Base-by-base conservation (phyloP, 495 filamentous ascomycete genomes). In the Penicillium malachiteum region DNA sequence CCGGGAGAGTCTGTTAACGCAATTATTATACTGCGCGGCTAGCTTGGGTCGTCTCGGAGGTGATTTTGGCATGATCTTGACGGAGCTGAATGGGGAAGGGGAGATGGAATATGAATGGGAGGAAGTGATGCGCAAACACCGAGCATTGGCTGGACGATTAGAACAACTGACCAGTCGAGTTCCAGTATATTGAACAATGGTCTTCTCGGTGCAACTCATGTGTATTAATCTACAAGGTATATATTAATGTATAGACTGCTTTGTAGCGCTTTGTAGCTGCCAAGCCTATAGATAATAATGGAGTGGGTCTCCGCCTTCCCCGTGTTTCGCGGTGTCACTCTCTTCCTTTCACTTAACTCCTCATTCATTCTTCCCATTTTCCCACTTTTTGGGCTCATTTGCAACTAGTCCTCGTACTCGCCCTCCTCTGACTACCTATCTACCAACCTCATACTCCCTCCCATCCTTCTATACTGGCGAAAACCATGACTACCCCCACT, bases 1-100 rank as follows among this genome's bases (percentile, higher is more conserved):
- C 0, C 79, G 78, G 41, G 95, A 99, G 59, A 94, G 90, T 63
- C 73, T 99, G 52, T 73, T 97, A 3, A 99, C 92, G 0, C 95
- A 99, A 67, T 88, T 97, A 3, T 78, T 97, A 16, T 99, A 97
- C 73, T 97, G 93, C 60, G 92, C 92, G 3, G 91, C 92, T 14
- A 96, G 92, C 73, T 73, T 99, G 56, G 94, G 94, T 6, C 82
- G 95, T 30, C 73, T 97, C 1, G 95, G 95, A 7, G 92, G 90
- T 1, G 95, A 97, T 70, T 97, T 97, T 75, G 89, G 92, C 40
- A 76, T 96, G 74, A 83, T 96, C 42, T 71, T 97, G 52, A 91
- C 91, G 0, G 80, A 85, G 46, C 64, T 95, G 33, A 73, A 78
- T 13, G 83, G 83, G 38, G 78, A 80, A 2, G 78, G 79, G 11